Evolutionary conservation across 1,284 basidiomycete genomes (phyloP), one percentile per base, ranked within the genome.

Genomic region (Sanghuangporus sanghuang): DNA sequence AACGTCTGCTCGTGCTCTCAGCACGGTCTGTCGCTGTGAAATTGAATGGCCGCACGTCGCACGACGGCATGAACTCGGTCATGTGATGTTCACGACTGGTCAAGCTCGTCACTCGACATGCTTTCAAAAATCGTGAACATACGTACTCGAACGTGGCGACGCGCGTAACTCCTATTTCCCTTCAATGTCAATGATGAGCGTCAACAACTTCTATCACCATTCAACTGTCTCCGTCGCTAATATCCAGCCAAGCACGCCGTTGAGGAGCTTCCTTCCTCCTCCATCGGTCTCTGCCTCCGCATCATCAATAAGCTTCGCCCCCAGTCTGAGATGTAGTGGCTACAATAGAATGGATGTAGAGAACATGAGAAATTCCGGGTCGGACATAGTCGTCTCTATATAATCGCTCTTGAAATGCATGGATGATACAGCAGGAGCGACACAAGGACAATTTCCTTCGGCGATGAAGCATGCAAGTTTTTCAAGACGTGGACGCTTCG

Each of bases 31-130:
- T 27, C 27, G 27, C 27, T 27, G 27, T 27, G 27, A 27, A 27
- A 27, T 27, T 27, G 27, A 27, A 27, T 27, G 27, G 27, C n/a
- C n/a, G n/a, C n/a, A n/a, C n/a, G n/a, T 1, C 27, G 27, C 3
- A 67, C 42, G 66, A 67, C 58, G 66, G 14, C 76, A 73, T 61
- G 75, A 71, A 63, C 84, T 79, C 66, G 77, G 74, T 18, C 67
- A 69, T 5, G 61, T 64, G 2, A 66, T 68, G 27, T 75, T n/a
- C n/a, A n/a, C n/a, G n/a, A n/a, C 75, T 9, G 57, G 89, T 92
- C 69, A 82, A 81, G 61, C 80, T 92, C 14, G 84, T 90, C 2
- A 88, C 89, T 52, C 90, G 91, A 71, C 81, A 87, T 60, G 67
- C 62, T 27, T 72, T 67, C 62, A 69, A 56, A 71, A 74, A n/a